Conservation (phyloP, 139 green algal species). For the Closterium sp. region DNA sequence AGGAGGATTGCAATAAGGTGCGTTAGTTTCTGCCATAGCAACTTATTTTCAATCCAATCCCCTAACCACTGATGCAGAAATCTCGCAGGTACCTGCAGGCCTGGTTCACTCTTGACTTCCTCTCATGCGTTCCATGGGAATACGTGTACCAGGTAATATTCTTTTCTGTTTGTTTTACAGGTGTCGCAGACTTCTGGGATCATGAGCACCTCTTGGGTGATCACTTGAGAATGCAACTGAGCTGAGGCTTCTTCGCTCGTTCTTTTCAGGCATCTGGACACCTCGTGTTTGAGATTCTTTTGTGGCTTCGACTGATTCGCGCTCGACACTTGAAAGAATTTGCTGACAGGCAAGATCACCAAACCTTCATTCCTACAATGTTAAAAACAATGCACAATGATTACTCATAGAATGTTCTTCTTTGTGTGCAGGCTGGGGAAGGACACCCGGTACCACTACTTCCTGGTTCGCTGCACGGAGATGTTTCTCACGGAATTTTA, state of each 20-base stretch:
- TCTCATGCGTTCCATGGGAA: slow-evolving; percentile 31
- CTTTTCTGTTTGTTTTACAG: background rate
- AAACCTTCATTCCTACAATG: background rate
- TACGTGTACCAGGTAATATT: slow-evolving; percentile 1
- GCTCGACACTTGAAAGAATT: background rate
- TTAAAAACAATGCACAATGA: background rate
- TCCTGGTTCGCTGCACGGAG: slow-evolving; percentile 13
- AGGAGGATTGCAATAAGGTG: slow-evolving; percentile 14
- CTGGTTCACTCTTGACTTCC: slow-evolving; percentile 20
- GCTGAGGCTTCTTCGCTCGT: background rate
- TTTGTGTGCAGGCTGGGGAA: slow-evolving; percentile 19
- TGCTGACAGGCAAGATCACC: background rate
- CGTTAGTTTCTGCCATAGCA: background rate
- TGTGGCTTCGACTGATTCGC: background rate
- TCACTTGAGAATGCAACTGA: background rate
- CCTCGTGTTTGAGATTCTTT: background rate
- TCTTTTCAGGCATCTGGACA: background rate
- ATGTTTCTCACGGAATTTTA: slow-evolving; percentile 23
- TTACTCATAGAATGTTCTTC: background rate
- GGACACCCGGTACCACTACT: slow-evolving; percentile 41
- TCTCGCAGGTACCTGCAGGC: slow-evolving; percentile 11
- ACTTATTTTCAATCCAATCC: background rate
- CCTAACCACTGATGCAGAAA: background rate
- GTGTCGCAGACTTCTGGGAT: background rate
- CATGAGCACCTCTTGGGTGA: background rate